These are phyloP conservation scores for Psilocybe mexicana DNA, from an alignment of 1,284 basidiomycete genomes.

Conservation along the genomic window DNA sequence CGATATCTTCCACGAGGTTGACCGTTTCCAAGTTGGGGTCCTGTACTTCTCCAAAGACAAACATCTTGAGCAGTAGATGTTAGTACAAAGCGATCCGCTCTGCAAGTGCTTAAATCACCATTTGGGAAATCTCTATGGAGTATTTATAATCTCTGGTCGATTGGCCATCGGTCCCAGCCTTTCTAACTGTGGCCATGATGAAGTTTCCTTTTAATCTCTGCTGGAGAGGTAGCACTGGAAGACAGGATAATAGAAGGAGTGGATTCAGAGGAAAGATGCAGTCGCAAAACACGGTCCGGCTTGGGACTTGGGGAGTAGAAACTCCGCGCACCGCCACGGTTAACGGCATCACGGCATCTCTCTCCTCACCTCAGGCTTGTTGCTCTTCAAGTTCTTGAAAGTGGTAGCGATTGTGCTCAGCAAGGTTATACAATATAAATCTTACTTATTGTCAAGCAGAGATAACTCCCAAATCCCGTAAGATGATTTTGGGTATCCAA, in stretches of 20 bases:
- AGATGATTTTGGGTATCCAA: too few relatives aligned
- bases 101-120: conserved; percentile 30
- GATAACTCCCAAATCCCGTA: too few relatives aligned
- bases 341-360: too few relatives aligned
- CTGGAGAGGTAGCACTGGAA: background rate
- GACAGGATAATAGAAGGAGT: background rate
- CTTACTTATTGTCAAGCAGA: too few relatives aligned
- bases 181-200: conserved; percentile 17
- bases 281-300: background rate
- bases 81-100: background rate
- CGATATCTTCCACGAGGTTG: conserved; percentile 92
- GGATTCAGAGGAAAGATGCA: background rate
- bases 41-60: conserved; percentile 94
- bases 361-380: too few relatives aligned
- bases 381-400: too few relatives aligned
- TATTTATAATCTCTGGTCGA: conserved; percentile 47
- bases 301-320: too few relatives aligned
- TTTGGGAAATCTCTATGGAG: conserved; percentile 76
- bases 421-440: too few relatives aligned
- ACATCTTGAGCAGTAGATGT: conserved; percentile 63
- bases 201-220: background rate
- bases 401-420: too few relatives aligned
- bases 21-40: conserved; percentile 88
- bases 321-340: too few relatives aligned
- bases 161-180: conserved; percentile 13